Percentiles rank a stretch among this genome's conserved stretches.
phyloP scores from a whole-genome alignment of 441 rosid genomes.

The Euphorbia schlechtendalii region DNA sequence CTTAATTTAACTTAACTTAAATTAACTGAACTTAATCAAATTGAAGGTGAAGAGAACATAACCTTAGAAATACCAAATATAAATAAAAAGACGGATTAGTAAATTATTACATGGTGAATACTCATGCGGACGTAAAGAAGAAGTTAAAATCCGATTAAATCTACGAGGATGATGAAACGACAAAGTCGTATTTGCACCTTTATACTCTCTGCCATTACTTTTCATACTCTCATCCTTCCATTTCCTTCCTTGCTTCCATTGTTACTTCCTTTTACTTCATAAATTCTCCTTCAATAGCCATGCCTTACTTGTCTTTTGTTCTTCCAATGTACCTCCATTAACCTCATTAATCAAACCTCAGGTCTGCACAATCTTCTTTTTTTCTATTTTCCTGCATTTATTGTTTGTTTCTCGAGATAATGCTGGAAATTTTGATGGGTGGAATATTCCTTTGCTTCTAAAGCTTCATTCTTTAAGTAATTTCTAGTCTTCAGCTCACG shows the following conservation, averaged over 20 bases:
- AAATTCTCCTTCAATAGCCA: too few species aligned
- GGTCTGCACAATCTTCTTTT: constrained; percentile 3
- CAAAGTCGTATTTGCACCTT: background rate
- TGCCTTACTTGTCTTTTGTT: background rate
- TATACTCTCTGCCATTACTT: background rate
- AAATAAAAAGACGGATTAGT: too few species aligned
- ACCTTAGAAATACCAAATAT: too few species aligned
- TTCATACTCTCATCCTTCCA: background rate
- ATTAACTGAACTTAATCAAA: too few species aligned
- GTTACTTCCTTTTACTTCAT: too few species aligned
- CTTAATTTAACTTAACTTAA: too few species aligned
- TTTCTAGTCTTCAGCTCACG: background rate
- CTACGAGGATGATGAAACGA: background rate
- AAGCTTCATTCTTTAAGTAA: background rate
- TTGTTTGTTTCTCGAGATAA: constrained; percentile 1
- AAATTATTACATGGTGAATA: too few species aligned
- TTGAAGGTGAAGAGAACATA: too few species aligned
- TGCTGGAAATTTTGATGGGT: background rate
- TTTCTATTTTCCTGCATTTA: background rate
- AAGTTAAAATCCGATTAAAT: too few species aligned
- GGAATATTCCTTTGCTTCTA: background rate
- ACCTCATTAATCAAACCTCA: background rate
- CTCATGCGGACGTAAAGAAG: too few species aligned
- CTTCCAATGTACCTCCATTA: background rate
- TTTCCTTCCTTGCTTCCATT: background rate